Percentiles rank a stretch among this genome's conserved stretches.
Conservation (phyloP, 1,284 basidiomycete genomes). For the Apiotrichum porosum region DNA sequence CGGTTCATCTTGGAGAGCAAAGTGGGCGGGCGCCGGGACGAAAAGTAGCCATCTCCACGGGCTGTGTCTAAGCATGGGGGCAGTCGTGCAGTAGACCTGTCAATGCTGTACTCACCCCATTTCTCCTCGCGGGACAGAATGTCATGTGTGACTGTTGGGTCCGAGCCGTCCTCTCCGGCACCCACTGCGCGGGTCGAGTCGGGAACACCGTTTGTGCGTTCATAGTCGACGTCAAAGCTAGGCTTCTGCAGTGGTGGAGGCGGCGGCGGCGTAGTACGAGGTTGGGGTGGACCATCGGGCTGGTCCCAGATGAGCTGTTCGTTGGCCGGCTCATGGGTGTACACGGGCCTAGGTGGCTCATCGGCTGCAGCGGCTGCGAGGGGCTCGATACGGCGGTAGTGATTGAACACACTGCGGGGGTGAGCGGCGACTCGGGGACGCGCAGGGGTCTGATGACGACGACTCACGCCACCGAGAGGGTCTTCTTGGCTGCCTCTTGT, state of each 20-base stretch:
- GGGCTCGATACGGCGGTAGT: constrained; percentile 65
- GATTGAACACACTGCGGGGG: constrained; percentile 79
- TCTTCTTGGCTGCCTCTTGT: constrained; percentile 86
- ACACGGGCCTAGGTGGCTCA: not conserved
- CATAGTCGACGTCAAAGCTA: constrained; percentile 19
- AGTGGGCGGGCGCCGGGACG: constrained; percentile 48
- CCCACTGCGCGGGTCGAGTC: constrained; percentile 30
- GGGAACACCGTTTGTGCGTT: constrained; percentile 20
- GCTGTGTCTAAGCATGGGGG: constrained; percentile 21
- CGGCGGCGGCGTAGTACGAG: no score
- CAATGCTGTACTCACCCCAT: constrained; percentile 41
- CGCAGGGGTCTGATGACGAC: no score
- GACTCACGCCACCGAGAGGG: constrained; percentile 79
- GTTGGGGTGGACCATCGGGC: no score
- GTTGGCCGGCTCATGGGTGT: not conserved
- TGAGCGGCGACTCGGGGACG: not conserved
- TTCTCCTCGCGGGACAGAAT: constrained; percentile 32
- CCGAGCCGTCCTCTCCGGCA: constrained; percentile 27
- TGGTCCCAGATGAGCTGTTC: constrained; percentile 20
- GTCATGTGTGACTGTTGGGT: constrained; percentile 39
- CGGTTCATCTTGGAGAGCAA: constrained; percentile 28
- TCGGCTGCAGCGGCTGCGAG: constrained; percentile 48
- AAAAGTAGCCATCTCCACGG: constrained; percentile 43
- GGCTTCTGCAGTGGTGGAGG: no score
- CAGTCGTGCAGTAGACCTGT: no score